Percentiles rank a stretch among this genome's conserved stretches.
phyloP scores from a whole-genome alignment of 257 asterid genomes.

The Rhazya stricta region DNA sequence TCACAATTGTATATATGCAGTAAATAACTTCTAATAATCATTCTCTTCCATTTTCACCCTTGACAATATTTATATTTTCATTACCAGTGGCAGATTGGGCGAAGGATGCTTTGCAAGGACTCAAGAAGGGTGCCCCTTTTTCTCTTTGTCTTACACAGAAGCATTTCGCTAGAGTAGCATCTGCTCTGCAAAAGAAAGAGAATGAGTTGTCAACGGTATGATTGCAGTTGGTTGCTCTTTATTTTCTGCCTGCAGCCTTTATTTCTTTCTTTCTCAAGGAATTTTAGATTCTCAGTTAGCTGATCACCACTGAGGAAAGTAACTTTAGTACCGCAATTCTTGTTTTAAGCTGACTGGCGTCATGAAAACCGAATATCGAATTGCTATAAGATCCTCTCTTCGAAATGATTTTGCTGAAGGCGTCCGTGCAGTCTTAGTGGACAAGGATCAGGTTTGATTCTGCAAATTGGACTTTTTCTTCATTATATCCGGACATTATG shows the following conservation, averaged over 20 bases:
- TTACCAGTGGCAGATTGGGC: slow-evolving; percentile 94
- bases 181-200: slow-evolving; percentile 51
- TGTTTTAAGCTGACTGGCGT: slow-evolving; percentile 68
- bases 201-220: slow-evolving; percentile 60
- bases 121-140: slow-evolving; percentile 86
- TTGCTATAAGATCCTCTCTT: slow-evolving; percentile 70
- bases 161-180: slow-evolving; percentile 69
- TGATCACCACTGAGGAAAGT: not conserved
- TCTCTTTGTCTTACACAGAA: slow-evolving; percentile 75
- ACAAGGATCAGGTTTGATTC: slow-evolving; percentile 83
- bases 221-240: slow-evolving; percentile 14
- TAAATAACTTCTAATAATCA: not conserved
- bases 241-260: slow-evolving; percentile 5
- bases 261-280: slow-evolving; percentile 7
- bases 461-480: not conserved
- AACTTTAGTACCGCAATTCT: slow-evolving; percentile 21
- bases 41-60: not conserved
- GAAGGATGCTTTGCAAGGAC: slow-evolving; percentile 87
- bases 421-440: slow-evolving; percentile 92
- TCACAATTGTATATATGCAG: not conserved
- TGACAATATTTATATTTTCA: not conserved
- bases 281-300: slow-evolving; percentile 2
- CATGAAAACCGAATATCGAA: slow-evolving; percentile 82
- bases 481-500: not conserved
- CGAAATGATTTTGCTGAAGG: slow-evolving; percentile 87